Evolutionary conservation across 768 basidiomycete genomes (phyloP), one percentile per base, ranked within the genome.

Genomic region (Mycena crocata): DNA sequence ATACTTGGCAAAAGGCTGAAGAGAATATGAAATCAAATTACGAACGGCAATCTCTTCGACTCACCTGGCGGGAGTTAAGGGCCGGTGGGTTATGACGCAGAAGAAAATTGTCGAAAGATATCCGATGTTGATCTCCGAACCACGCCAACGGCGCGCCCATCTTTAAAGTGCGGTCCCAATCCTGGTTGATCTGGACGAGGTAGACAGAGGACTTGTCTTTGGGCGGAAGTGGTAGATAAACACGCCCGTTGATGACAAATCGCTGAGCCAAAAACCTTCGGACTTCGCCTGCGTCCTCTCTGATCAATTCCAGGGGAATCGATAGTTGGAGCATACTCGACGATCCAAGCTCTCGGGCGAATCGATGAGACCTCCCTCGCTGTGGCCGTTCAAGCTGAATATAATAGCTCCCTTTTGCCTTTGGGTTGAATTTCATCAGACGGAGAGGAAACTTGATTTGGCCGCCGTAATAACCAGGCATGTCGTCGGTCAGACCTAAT

Each of bases 1-100:
- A 77, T 86, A 93, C 72, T 94, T 94, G 17, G 83, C 84, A 12
- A 92, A 84, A 0, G 89, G 85, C 93, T 93, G 31, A 28, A 37
- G 24, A 23, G 15, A 3, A 30, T 10, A 56, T 37, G 15, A 58
- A 35, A 23, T 21, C 37, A 37, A 30, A 14, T 15, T 9, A 26
- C 15, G 23, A 19, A 7, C 34, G 19, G 3, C 4, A 32, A 51
- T 24, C 4, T 13, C 10, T 2, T 39, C 31, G 39, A 55, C 83
- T 65, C 68, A 92, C 93, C 85, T 93, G 93, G 0, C 81, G 68
- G 8, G 54, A 72, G 71, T 93, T 93, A 5, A 79, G 60, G 0
- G 67, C 54, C 0, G 89, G 67, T 0, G 90, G 89, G 62, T 94
- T 94, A 45, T 92, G 88, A 87, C 90, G 92, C 1, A 81, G 71